phyloP scores from a whole-genome alignment of 108 stramenopile species.

The Skeletonema menzelii region DNA sequence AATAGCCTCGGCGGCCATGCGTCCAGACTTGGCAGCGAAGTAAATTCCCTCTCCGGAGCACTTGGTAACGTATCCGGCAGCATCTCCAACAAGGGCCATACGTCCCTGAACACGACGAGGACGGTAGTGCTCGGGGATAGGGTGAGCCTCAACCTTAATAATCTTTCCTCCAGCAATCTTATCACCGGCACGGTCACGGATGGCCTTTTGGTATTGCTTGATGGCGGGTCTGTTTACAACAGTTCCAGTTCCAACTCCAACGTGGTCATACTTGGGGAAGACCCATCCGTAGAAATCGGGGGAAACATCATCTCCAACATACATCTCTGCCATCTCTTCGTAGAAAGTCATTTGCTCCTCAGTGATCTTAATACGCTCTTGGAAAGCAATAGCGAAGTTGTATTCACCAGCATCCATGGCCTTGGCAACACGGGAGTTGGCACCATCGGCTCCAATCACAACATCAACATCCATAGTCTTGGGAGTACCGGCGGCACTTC shows the following conservation, averaged over 20 bases:
- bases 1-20: conserved; percentile 97
- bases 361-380: conserved; percentile 98
- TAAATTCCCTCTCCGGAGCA: conserved; percentile 99
- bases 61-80: conserved; percentile 98
- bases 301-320: conserved; percentile 98
- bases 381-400: conserved; percentile 99
- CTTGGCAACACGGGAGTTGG: conserved; percentile 98
- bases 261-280: conserved; percentile 99
- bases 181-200: conserved; percentile 95
- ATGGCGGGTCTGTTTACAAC: conserved; percentile 98
- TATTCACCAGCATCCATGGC: conserved; percentile 97
- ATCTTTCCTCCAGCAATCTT: conserved; percentile 98
- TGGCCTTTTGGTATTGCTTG: conserved; percentile 99
- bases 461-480: conserved; percentile 89
- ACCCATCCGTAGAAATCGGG: conserved; percentile 99
- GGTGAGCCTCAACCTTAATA: conserved; percentile 99
- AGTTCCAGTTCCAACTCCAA: conserved; percentile 98
- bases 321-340: conserved; percentile 98
- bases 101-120: conserved; percentile 94
- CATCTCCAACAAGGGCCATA: conserved; percentile 96
- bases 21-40: conserved; percentile 97
- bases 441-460: conserved; percentile 96
- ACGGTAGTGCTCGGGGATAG: conserved; percentile 98
- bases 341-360: conserved; percentile 97
- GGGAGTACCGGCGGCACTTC: conserved; percentile 70